Evolutionary conservation across 192 early-diverging fungal species (phyloP), one percentile per base, ranked within the genome.

Genomic region (Thoreauomyces humboldtii): DNA sequence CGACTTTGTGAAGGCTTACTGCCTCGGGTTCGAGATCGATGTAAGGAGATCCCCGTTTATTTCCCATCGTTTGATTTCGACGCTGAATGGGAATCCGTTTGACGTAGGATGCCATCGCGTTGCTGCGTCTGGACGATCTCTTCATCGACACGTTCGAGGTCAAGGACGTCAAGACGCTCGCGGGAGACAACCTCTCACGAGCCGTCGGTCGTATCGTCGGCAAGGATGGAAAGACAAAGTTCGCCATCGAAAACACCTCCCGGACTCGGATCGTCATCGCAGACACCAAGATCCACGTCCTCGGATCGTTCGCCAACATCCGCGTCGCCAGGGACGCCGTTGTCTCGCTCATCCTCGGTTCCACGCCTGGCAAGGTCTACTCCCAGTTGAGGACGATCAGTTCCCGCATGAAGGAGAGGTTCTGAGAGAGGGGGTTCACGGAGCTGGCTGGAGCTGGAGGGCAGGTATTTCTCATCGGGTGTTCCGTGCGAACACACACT

Each of bases 121-220:
- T 99, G 35, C 72, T 99, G 58, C 88, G 96, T 60, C 79, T 99
- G 77, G 96, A 99, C 67, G 96, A 99, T 65, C 76, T 99, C 64
- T 99, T 88, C 73, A 67, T 99, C 70, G 96, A 99, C 67, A 86
- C 91, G 5, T 99, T 99, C 75, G 95, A 97, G 60, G 90, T 96
- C 77, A 97, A 98, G 81, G 96, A 99, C 75, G 86, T 99, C 29
- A 95, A 95, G 80, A 96, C 92, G 5, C 73, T 99, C 38, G 83
- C 87, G 37, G 95, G 94, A 27, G 96, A 99, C 73, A 93, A 99
- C 74, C 76, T 99, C 74, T 90, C 92, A 21, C 88, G 96, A 56
- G 96, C 96, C 17, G 95, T 99, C 70, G 96, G 96, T 62, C 92
- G 96, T 67, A 93, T 99, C 80, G 95, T 95, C 22, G 96, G 96